A percentile compares a stretch with the other conserved stretches of the same genome.
phyloP scores from a whole-genome alignment of 768 basidiomycete genomes.

The Pisolithus albus region DNA sequence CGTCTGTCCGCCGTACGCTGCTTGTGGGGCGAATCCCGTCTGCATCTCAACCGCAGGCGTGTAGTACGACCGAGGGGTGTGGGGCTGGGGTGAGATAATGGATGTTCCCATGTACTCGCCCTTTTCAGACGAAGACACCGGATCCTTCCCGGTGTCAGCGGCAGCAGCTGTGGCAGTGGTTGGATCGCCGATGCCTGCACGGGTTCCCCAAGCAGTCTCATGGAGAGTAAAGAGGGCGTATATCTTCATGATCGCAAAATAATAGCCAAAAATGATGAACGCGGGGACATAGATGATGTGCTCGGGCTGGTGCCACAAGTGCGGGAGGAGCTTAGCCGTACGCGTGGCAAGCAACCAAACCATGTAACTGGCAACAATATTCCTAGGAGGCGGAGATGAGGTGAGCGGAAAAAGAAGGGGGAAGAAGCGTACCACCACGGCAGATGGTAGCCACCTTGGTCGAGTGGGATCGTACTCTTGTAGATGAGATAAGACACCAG shows the following conservation, averaged over 20 bases:
- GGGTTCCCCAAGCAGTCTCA: slow-evolving; percentile 96
- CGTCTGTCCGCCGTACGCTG: slow-evolving; percentile 4
- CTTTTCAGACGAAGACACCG: slow-evolving; percentile 16
- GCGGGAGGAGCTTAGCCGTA: slow-evolving; percentile 74
- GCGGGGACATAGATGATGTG: slow-evolving; percentile 81
- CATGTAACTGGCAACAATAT: slow-evolving; percentile 58
- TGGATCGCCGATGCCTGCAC: slow-evolving; percentile 85
- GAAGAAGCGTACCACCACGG: slow-evolving; percentile 63
- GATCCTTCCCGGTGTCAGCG: slow-evolving; percentile 8
- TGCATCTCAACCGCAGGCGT: slow-evolving; percentile 7
- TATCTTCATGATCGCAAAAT: slow-evolving; percentile 92
- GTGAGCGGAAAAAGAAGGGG: neutral
- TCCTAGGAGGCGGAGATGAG: slow-evolving; percentile 36
- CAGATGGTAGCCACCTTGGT: slow-evolving; percentile 70
- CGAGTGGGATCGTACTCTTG: slow-evolving; percentile 65
- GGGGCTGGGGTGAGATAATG: neutral
- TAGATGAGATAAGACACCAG: slow-evolving; percentile 72
- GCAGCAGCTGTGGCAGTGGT: slow-evolving; percentile 66
- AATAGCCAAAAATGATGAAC: slow-evolving; percentile 87
- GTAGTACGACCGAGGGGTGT: neutral
- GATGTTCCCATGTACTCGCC: slow-evolving; percentile 8
- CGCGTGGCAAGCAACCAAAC: slow-evolving; percentile 68
- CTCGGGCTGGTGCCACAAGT: slow-evolving; percentile 69
- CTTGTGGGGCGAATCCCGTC: neutral
- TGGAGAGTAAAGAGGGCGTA: slow-evolving; percentile 88